These are phyloP conservation scores for Fusarium liriodendri DNA, from an alignment of 2,329 filamentous ascomycete genomes.

Conservation along the genomic window DNA sequence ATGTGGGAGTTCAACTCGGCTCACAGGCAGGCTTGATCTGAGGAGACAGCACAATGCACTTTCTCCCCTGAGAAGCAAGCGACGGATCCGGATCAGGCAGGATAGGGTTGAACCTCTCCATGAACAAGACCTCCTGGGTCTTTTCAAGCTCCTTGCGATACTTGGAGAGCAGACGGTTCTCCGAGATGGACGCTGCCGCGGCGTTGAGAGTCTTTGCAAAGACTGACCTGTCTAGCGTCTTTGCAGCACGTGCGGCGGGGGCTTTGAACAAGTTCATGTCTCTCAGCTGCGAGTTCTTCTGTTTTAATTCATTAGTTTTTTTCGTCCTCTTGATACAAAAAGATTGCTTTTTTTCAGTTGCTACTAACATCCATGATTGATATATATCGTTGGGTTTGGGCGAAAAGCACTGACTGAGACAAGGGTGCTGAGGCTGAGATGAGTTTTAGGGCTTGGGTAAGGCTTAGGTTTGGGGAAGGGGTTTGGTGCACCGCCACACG, in stretches of 20 bases:
- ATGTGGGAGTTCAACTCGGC: constrained; percentile 16
- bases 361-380: constrained; percentile 49
- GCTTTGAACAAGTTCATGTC: constrained; percentile 77
- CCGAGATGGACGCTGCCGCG: constrained; percentile 81
- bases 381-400: constrained; percentile 26
- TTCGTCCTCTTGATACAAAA: neutral
- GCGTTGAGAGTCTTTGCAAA: constrained; percentile 83
- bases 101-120: constrained; percentile 74
- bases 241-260: constrained; percentile 81
- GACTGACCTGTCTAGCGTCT: constrained; percentile 82
- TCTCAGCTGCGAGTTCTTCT: constrained; percentile 46
- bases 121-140: constrained; percentile 72
- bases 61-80: constrained; percentile 66
- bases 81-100: constrained; percentile 69
- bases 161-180: constrained; percentile 78
- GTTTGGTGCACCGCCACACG: constrained; percentile 31
- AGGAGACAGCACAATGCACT: constrained; percentile 70
- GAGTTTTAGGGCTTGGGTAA: constrained; percentile 39
- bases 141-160: constrained; percentile 75
- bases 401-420: constrained; percentile 40
- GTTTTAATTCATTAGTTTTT: neutral
- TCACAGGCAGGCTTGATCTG: constrained; percentile 65
- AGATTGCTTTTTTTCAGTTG: neutral
- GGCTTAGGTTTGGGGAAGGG: neutral
- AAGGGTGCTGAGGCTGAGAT: constrained; percentile 46